Evolutionary conservation across 768 basidiomycete species (phyloP).

Genomic region (Kwoniella dejecticola): DNA sequence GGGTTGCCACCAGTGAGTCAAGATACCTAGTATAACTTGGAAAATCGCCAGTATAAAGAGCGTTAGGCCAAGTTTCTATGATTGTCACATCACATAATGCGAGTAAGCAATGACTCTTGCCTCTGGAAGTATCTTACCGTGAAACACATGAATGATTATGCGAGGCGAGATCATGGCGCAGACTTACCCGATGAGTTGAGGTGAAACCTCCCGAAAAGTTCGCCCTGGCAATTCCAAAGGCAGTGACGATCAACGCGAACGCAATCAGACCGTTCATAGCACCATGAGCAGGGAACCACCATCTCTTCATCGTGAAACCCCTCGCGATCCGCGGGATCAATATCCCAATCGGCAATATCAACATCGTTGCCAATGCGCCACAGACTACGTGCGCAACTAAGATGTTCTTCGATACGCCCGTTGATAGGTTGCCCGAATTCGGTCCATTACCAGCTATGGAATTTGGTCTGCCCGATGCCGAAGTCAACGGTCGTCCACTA

Average conservation of each 20-base stretch:
- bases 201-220: conserved; percentile 21
- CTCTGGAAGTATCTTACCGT: too few relatives aligned
- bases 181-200: conserved; percentile 28
- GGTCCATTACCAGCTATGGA: not conserved
- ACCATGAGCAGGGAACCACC: conserved; percentile 64
- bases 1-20: conserved; percentile 21
- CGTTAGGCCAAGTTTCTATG: conserved; percentile 60
- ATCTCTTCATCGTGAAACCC: conserved; percentile 57
- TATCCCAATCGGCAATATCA: conserved; percentile 62
- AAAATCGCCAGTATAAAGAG: conserved; percentile 62
- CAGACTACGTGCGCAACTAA: conserved; percentile 64
- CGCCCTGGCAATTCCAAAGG: conserved; percentile 24
- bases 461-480: conserved; percentile 2
- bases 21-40: conserved; percentile 52
- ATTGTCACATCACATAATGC: not conserved
- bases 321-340: conserved; percentile 62
- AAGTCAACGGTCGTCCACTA: not conserved
- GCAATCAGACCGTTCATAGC: conserved; percentile 60
- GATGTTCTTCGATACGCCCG: conserved; percentile 32
- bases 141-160: too few relatives aligned
- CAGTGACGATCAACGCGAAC: conserved; percentile 25
- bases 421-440: not conserved
- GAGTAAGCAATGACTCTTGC: not conserved
- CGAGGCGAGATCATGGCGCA: too few relatives aligned
- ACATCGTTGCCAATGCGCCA: conserved; percentile 61